phyloP scores from a whole-genome alignment of 495 filamentous ascomycete species.

The Xylaria telfairii region DNA sequence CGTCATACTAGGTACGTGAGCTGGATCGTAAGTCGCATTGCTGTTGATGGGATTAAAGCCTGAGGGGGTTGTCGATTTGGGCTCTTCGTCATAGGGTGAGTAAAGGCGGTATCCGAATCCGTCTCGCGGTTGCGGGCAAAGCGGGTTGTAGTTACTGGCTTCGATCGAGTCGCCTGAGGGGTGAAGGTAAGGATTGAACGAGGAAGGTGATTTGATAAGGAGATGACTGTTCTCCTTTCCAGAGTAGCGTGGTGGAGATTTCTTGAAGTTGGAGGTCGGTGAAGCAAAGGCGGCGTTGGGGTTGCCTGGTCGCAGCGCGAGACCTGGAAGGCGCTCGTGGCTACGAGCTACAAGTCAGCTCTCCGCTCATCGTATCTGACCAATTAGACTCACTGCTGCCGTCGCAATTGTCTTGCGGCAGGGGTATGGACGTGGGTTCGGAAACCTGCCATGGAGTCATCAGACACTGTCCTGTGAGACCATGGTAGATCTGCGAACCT shows the following conservation, averaged over 20 bases:
- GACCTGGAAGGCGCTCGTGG: constrained; percentile 31
- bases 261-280: constrained; percentile 24
- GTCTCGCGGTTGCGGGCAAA: constrained; percentile 45
- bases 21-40: constrained; percentile 28
- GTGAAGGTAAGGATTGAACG: constrained; percentile 42
- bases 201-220: constrained; percentile 27
- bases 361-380: constrained; percentile 15
- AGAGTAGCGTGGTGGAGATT: constrained; percentile 27
- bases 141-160: constrained; percentile 48
- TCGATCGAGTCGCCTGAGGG: constrained; percentile 39
- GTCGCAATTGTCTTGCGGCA: constrained; percentile 21
- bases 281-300: constrained; percentile 38
- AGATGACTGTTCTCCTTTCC: constrained; percentile 36
- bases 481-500: constrained; percentile 30
- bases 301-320: constrained; percentile 38
- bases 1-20: constrained; percentile 33
- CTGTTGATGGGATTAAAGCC: constrained; percentile 40
- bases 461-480: constrained; percentile 28
- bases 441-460: constrained; percentile 32
- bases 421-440: constrained; percentile 24
- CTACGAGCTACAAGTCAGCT: constrained; percentile 32
- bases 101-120: constrained; percentile 44
- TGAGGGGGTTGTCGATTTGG: constrained; percentile 34
- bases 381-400: constrained; percentile 37
- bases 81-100: constrained; percentile 37